Base-by-base conservation (phyloP, 306 rosid species). In the Cicer judaicum region DNA sequence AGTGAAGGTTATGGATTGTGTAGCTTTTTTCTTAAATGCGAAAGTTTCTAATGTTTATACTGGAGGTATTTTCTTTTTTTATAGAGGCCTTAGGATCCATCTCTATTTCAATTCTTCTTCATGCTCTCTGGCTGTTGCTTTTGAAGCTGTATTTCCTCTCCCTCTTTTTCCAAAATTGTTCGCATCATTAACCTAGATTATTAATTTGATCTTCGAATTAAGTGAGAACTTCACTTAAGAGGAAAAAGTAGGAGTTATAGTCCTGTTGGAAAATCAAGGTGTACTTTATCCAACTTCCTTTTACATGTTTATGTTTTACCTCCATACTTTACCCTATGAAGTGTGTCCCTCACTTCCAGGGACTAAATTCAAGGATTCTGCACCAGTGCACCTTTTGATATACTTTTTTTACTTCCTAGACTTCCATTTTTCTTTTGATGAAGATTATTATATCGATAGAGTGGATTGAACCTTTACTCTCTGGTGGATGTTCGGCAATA, bases 401-500 rank as follows among this genome's bases (percentile, higher is more conserved):
- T 9, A 11, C n/a, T 55, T 55, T 21, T 19, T 14, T 2, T 19
- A 19, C 38, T 55, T 55, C 62, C 60, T 7, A 53, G 59, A 52
- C 11, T 16, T 16, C 24, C 59, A 53, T 53, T 15, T 53, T 53
- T 11, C 24, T 52, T 52, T 52, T 15, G 57, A 15, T 52, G 24
- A 52, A 52, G 9, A 7, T n/a, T n/a, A n/a, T n/a, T n/a, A n/a
- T n/a, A n/a, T n/a, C n/a, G n/a, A n/a, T n/a, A n/a, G n/a, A n/a
- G n/a, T 56, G 60, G 4, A 42, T 61, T n/a, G 70, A 15, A 40
- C 15, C 42, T 57, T 40, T 49, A 49, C 15, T 29, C 46, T 68
- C 48, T 21, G 19, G 73, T 64, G 64, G 9, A 41, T 10, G 40
- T 55, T 47, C 7, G 18, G 59, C 68, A 7, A 63, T 12, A 72